Evolutionary conservation across 2,329 filamentous ascomycete species (phyloP), one percentile per base, ranked within the genome.

Genomic region (Microcyclosporella mali): DNA sequence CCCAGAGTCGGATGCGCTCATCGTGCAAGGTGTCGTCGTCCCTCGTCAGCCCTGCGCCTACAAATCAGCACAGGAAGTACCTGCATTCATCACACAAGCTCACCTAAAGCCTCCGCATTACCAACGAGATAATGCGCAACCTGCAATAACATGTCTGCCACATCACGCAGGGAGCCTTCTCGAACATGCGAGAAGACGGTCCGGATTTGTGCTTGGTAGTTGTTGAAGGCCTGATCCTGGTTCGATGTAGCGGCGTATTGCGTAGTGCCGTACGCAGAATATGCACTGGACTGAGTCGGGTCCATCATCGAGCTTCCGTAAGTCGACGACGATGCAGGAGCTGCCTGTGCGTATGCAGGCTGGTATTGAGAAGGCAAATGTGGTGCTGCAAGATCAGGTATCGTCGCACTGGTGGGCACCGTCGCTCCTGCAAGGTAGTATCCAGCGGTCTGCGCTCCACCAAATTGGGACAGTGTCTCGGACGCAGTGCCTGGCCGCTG

Each of bases 1-100:
- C 82, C 92, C 92, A 98, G 6, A 97, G 70, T 59, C 83, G 82
- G 52, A 95, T 77, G 42, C 88, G 82, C 55, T 92, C 83, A 43
- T 75, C 69, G 59, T 92, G 81, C 43, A 87, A 75, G 40, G 74
- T 73, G 60, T 85, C 79, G 63, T 95, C 84, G 69, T 97, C 89
- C 58, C 83, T 80, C 53, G 85, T 82, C 57, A 97, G 79, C 45
- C 88, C 88, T 95, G 67, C 50, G 34, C 33, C 43, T 51, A 40
- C 29, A 28, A 42, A 47, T 55, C 44, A 46, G 47, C 41, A 43
- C 38, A 60, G 63, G 30, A n/a, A 32, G 28, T n/a, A 8, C 28
- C 8, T 29, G 28, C 28, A n/a, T n/a, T 66, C 33, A 35, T 56
- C 65, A 65, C 62, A 14, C 18, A 37, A 38, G 42, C 78, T 66